Percentiles rank a stretch among this genome's conserved stretches.
These are phyloP conservation scores for Phytophthora parvispora DNA, from an alignment of 352 stramenopile species.

Conservation along the genomic window DNA sequence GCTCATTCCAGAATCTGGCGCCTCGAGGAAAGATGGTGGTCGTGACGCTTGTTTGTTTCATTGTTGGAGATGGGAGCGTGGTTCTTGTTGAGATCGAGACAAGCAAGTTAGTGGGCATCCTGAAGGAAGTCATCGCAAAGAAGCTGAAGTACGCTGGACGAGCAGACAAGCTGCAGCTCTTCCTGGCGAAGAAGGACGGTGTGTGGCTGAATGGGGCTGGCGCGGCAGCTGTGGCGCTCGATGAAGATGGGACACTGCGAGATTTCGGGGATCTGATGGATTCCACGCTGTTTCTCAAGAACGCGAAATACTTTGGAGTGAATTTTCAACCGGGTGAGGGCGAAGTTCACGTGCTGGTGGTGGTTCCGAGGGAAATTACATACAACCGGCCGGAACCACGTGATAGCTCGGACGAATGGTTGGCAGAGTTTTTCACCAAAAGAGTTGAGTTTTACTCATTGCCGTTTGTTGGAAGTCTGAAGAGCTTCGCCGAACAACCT, in stretches of 20 bases:
- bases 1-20: not conserved
- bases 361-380: not conserved
- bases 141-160: not conserved
- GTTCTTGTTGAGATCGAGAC: not conserved
- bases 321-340: not conserved
- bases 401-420: not conserved
- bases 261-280: not conserved
- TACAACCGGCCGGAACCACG: not conserved
- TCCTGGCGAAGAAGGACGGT: not conserved
- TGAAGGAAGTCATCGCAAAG: not conserved
- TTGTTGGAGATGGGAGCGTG: not conserved
- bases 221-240: not conserved
- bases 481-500: conserved; percentile 1
- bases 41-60: not conserved
- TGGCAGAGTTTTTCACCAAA: not conserved
- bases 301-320: not conserved
- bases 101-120: not conserved
- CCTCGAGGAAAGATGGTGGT: not conserved
- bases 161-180: not conserved
- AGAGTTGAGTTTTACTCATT: not conserved
- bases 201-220: not conserved
- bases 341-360: conserved; percentile 3
- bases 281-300: not conserved
- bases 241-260: not conserved
- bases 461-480: not conserved